Evolutionary conservation across 2,329 filamentous ascomycete genomes (phyloP).

Genomic region (Trichoderma polysporum): DNA sequence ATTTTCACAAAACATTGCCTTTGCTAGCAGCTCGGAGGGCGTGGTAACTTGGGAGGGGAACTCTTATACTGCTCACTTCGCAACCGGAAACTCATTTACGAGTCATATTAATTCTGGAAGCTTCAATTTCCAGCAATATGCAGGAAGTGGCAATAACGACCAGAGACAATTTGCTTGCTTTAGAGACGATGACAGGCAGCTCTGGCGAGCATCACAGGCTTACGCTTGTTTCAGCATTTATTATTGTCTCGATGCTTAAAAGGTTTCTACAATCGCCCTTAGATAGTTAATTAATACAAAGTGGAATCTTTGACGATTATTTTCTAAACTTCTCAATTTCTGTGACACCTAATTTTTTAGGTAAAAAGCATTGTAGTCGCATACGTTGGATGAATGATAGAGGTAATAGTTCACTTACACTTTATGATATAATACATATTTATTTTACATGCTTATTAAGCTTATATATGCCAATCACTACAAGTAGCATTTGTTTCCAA

Average conservation of each 20-base stretch:
- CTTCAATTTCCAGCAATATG: constrained; percentile 4
- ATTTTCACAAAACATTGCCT: neutral
- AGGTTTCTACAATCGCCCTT: neutral
- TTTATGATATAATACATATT: no score
- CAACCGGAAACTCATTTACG: constrained; percentile 1
- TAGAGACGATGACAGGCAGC: constrained; percentile 7
- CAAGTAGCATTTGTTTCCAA: no score
- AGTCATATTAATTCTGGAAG: neutral
- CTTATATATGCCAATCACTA: no score
- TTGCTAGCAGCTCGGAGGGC: neutral
- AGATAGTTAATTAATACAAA: no score
- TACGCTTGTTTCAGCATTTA: constrained; percentile 14
- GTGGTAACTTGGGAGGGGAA: neutral
- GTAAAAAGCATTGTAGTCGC: no score
- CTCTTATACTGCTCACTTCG: neutral
- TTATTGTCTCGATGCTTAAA: constrained; percentile 8
- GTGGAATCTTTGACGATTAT: no score
- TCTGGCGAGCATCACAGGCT: neutral
- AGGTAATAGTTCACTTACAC: no score
- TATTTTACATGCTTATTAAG: no score
- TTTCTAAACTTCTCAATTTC: no score
- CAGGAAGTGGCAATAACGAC: constrained; percentile 7
- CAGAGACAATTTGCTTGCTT: constrained; percentile 12
- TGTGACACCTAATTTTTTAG: no score
- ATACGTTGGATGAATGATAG: no score